phyloP scores from a whole-genome alignment of 768 basidiomycete genomes.

The Tulasnella calospora region DNA sequence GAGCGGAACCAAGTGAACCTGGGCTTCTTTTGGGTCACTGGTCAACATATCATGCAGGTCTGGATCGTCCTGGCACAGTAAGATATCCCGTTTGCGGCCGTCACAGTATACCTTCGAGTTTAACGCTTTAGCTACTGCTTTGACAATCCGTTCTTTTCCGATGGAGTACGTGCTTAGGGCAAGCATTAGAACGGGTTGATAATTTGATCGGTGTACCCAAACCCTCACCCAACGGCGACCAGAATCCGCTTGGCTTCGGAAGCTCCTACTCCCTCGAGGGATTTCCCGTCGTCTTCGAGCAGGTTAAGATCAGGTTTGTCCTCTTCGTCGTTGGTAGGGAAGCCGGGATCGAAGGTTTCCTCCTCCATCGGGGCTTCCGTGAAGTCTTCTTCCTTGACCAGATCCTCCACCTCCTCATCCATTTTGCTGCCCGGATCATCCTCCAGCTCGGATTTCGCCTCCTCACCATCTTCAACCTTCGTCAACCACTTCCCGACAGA shows the following conservation, averaged over 20 bases:
- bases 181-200: neutral
- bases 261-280: neutral
- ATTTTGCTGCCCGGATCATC: neutral
- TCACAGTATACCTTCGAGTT: slow-evolving; percentile 86
- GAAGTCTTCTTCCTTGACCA: neutral
- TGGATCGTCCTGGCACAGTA: slow-evolving; percentile 78
- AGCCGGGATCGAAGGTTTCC: neutral
- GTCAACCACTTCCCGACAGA: slow-evolving; percentile 9
- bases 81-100: slow-evolving; percentile 69
- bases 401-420: neutral
- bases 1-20: slow-evolving; percentile 83
- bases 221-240: slow-evolving; percentile 65
- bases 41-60: slow-evolving; percentile 78
- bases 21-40: slow-evolving; percentile 64
- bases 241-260: slow-evolving; percentile 38
- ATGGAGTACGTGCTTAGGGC: slow-evolving; percentile 81
- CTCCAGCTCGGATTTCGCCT: neutral
- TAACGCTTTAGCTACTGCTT: slow-evolving; percentile 84
- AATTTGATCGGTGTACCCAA: neutral
- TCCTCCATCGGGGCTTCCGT: neutral
- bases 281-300: neutral
- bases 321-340: neutral
- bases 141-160: slow-evolving; percentile 95
- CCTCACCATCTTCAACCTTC: neutral
- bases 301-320: slow-evolving; percentile 19